phyloP scores from a whole-genome alignment of 192 early-diverging fungal genomes.

The Entomortierella beljakovae region DNA sequence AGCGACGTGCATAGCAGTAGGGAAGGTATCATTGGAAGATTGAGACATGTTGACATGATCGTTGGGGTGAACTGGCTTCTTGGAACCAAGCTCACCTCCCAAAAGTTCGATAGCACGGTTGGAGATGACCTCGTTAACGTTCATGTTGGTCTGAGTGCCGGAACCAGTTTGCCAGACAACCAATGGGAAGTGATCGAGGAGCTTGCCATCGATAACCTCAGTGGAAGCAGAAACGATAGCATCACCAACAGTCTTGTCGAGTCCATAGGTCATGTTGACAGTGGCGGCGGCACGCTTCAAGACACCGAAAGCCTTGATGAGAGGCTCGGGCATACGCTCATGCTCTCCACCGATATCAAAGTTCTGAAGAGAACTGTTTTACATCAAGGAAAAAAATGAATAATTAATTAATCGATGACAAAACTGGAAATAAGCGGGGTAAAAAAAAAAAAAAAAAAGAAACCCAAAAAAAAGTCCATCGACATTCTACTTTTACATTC shows the following conservation, averaged over 20 bases:
- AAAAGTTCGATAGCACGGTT: constrained; percentile 98
- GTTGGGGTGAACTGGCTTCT: constrained; percentile 98
- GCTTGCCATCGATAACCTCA: constrained; percentile 93
- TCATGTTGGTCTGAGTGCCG: constrained; percentile 99
- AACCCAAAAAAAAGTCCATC: background rate
- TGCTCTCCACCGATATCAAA: constrained; percentile 95
- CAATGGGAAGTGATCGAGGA: constrained; percentile 97
- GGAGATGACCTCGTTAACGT: constrained; percentile 96
- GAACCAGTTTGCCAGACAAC: constrained; percentile 99
- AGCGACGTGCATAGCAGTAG: constrained; percentile 99
- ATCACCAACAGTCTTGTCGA: constrained; percentile 84
- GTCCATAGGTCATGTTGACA: constrained; percentile 93
- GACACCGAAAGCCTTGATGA: constrained; percentile 95
- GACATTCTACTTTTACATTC: background rate
- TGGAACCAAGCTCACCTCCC: constrained; percentile 90
- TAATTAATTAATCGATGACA: constrained; percentile 1
- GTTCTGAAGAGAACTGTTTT: constrained; percentile 87
- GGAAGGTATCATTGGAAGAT: constrained; percentile 99
- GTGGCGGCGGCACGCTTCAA: constrained; percentile 95
- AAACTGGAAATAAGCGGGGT: constrained; percentile 17
- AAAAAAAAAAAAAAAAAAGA: background rate
- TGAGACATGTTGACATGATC: constrained; percentile 99
- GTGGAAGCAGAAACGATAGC: constrained; percentile 91
- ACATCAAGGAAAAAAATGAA: background rate
- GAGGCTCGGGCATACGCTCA: constrained; percentile 95